Percentiles rank a stretch among this genome's conserved stretches.
Evolutionary conservation across 495 filamentous ascomycete genomes (phyloP).

Genomic region (Podospora pseudopauciseta): DNA sequence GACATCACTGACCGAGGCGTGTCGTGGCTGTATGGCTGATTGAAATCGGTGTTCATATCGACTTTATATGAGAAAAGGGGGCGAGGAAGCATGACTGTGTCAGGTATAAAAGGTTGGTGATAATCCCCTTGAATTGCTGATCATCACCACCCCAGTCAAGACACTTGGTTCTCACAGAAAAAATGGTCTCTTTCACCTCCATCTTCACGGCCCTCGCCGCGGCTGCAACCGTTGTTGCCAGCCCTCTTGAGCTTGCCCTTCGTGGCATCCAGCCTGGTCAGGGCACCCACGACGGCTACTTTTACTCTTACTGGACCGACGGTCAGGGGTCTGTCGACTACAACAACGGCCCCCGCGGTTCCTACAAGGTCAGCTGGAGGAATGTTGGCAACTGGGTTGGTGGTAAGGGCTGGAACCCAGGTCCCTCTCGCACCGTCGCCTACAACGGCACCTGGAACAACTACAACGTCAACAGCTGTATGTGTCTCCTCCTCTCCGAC

Average conservation of each 20-base stretch:
- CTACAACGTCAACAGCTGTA: constrained; percentile 28
- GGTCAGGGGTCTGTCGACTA: constrained; percentile 49
- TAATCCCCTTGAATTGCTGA: neutral
- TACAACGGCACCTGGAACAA: constrained; percentile 33
- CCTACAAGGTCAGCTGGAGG: constrained; percentile 51
- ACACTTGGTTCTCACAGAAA: neutral
- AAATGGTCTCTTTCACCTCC: constrained; percentile 9
- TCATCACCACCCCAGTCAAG: neutral
- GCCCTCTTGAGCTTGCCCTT: constrained; percentile 2
- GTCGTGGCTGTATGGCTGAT: neutral
- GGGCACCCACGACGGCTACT: constrained; percentile 54
- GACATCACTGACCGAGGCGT: neutral
- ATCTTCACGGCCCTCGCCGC: constrained; percentile 5
- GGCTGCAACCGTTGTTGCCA: neutral
- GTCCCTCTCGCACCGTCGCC: constrained; percentile 24
- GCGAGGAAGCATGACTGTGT: neutral
- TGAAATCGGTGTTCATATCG: neutral
- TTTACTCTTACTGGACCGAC: constrained; percentile 60
- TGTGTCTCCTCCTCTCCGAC: neutral
- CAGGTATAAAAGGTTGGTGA: neutral
- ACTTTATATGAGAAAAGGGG: neutral
- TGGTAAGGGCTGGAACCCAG: constrained; percentile 59
- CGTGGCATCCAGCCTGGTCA: constrained; percentile 29
- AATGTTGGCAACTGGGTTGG: constrained; percentile 53
- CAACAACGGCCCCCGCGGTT: constrained; percentile 48